Base-by-base conservation (phyloP, 176 grass and related monocot genomes). In the Zoysia pacifica region DNA sequence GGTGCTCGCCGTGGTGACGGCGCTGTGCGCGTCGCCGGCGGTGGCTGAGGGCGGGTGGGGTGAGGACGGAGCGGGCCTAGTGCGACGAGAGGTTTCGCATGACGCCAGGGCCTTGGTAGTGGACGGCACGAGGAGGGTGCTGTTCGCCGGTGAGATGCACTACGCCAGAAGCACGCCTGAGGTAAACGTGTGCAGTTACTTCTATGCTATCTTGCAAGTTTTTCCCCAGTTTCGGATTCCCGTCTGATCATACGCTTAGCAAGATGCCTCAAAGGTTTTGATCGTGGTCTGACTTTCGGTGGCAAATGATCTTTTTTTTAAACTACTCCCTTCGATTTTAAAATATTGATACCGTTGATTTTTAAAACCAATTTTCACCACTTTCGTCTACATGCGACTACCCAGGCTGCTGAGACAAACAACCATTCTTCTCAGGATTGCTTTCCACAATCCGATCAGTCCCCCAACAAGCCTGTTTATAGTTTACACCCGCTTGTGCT, bases 91-190 rank as follows among this genome's bases (percentile, higher is more conserved):
- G 20, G 94, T 97, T 2, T 80, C 76, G 1, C 82, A 85, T 48
- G 91, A 97, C 16, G 48, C 76, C 8, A 91, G 94, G 81, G 82
- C 82, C 28, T 54, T 94, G 89, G 81, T 97, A 4, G 35, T 97
- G 5, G 54, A 90, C 64, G 94, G 91, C 69, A 71, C 5, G 2
- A 79, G 91, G 68, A 82, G 73, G 81, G 53, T 97, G 70, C 80
- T 97, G 63, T 97, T 97, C 80, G 93, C 94, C 11, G 91, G 91
- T 47, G 93, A 93, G 69, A 92, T 94, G 40, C 94, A 97, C 78
- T 92, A 97, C 59, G 44, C 89, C n/a, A 90, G 91, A 80, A 97
- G 91, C 71, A 90, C 87, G 19, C 89, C 94, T 38, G 65, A 91
- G 87, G 94, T 94, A 51, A 51, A 1, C 20, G 55, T 61, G 39